phyloP scores from a whole-genome alignment of 352 stramenopile genomes.

The Halophytophthora batemanensis region DNA sequence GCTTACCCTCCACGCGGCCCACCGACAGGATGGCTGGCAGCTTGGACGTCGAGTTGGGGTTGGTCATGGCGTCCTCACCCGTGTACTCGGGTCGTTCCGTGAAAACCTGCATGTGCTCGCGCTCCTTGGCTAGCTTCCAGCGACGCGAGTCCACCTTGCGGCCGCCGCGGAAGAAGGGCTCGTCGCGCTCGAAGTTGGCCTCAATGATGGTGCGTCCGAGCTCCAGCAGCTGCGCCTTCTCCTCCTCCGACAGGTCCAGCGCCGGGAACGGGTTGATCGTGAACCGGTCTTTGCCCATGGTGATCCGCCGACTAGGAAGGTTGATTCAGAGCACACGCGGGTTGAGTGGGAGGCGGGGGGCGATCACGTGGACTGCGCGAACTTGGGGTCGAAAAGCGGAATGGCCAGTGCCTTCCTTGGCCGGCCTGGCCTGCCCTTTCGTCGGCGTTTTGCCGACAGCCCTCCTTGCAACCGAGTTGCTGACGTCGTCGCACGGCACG shows the following conservation, averaged over 20 bases:
- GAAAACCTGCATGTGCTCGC: slow-evolving; percentile 29
- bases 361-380: too few species aligned
- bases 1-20: slow-evolving; percentile 23
- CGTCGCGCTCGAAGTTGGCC: slow-evolving; percentile 31
- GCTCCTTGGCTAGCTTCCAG: slow-evolving; percentile 40
- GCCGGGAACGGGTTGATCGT: slow-evolving; percentile 37
- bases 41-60: slow-evolving; percentile 22
- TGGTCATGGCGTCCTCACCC: slow-evolving; percentile 20
- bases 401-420: too few species aligned
- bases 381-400: too few species aligned
- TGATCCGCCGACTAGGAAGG: too few species aligned
- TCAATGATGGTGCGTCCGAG: slow-evolving; percentile 32
- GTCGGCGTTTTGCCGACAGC: too few species aligned
- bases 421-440: too few species aligned
- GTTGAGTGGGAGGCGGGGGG: too few species aligned
- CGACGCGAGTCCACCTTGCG: slow-evolving; percentile 23
- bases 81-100: slow-evolving; percentile 31
- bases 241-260: slow-evolving; percentile 26
- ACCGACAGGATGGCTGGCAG: slow-evolving; percentile 30
- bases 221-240: slow-evolving; percentile 35
- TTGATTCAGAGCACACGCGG: too few species aligned
- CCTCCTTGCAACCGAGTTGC: too few species aligned
- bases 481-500: too few species aligned
- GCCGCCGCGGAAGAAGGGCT: slow-evolving; percentile 26
- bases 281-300: slow-evolving; percentile 31